A percentile compares a stretch with the other conserved stretches of the same genome.
Conservation (phyloP, 2,329 filamentous ascomycete genomes). For the Periconia digitata region DNA sequence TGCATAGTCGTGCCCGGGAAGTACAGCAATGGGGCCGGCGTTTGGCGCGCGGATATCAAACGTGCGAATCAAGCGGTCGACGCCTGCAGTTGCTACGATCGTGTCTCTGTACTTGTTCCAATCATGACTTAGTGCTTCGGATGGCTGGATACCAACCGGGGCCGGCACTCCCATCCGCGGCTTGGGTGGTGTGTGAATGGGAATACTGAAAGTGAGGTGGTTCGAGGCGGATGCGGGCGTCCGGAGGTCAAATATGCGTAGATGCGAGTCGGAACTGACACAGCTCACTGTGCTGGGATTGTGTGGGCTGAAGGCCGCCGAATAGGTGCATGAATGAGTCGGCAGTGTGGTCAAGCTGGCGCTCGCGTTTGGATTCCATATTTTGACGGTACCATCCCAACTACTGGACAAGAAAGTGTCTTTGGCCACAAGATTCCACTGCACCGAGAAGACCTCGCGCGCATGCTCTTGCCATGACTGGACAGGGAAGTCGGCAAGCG, state of each 20-base stretch:
- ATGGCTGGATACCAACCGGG: constrained; percentile 58
- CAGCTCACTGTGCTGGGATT: constrained; percentile 83
- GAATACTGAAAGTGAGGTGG: constrained; percentile 79
- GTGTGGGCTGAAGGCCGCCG: constrained; percentile 85
- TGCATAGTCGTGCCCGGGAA: constrained; percentile 89
- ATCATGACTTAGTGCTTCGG: constrained; percentile 90
- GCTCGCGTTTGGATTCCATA: constrained; percentile 82
- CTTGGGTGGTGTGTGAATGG: constrained; percentile 72
- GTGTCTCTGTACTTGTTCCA: constrained; percentile 97
- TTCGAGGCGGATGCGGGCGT: constrained; percentile 84
- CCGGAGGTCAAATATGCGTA: constrained; percentile 89
- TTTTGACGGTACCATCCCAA: constrained; percentile 95
- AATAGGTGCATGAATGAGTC: constrained; percentile 92
- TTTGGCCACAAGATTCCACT: constrained; percentile 90
- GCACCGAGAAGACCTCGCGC: constrained; percentile 87
- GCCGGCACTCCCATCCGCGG: constrained; percentile 48
- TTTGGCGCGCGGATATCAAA: constrained; percentile 84
- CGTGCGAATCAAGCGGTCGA: constrained; percentile 82
- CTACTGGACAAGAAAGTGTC: constrained; percentile 87
- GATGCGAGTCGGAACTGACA: constrained; percentile 84
- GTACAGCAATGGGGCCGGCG: constrained; percentile 69
- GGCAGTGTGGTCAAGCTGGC: constrained; percentile 82
- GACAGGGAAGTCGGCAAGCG: constrained; percentile 79
- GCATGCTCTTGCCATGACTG: constrained; percentile 93
- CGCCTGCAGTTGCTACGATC: constrained; percentile 83